Conservation (phyloP, 169 alveolate genomes). For the Cryptosporidium bovis region DNA sequence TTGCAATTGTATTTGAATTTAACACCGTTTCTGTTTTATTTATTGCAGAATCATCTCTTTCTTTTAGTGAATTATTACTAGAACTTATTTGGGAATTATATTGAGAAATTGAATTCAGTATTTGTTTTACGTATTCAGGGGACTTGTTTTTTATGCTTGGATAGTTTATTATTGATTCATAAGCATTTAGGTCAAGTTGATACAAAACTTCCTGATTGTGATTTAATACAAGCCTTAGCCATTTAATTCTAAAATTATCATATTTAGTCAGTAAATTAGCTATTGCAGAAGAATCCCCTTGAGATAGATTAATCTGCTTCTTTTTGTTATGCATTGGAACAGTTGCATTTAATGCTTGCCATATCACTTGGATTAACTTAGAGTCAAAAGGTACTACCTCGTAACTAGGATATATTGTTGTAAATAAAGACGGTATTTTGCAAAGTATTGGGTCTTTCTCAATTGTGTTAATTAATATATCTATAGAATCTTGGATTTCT, state of each 20-base stretch:
- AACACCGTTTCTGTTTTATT: not conserved
- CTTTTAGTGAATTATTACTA: not conserved
- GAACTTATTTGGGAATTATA: constrained; percentile 18
- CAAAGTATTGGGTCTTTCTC: constrained; percentile 54
- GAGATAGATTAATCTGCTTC: constrained; percentile 4
- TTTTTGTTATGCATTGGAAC: constrained; percentile 38
- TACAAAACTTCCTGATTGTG: constrained; percentile 65
- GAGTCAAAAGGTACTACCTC: constrained; percentile 71
- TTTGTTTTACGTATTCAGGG: constrained; percentile 39
- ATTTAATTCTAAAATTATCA: constrained; percentile 43
- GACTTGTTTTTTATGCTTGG: constrained; percentile 63
- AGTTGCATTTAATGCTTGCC: constrained; percentile 51
- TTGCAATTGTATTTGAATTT: not conserved
- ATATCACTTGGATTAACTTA: constrained; percentile 27
- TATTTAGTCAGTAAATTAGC: constrained; percentile 32
- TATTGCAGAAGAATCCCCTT: constrained; percentile 2
- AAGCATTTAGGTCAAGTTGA: constrained; percentile 64
- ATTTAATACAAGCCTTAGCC: constrained; percentile 56
- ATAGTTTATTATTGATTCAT: constrained; percentile 41
- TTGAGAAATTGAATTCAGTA: constrained; percentile 18
- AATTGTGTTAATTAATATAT: constrained; percentile 2
- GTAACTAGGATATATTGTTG: constrained; percentile 32
- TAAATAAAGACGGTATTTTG: constrained; percentile 49
- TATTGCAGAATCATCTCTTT: not conserved
- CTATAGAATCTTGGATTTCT: constrained; percentile 14